Evolutionary conservation across 257 asterid genomes (phyloP).

Genomic region (Solanum pinnatisectum): DNA sequence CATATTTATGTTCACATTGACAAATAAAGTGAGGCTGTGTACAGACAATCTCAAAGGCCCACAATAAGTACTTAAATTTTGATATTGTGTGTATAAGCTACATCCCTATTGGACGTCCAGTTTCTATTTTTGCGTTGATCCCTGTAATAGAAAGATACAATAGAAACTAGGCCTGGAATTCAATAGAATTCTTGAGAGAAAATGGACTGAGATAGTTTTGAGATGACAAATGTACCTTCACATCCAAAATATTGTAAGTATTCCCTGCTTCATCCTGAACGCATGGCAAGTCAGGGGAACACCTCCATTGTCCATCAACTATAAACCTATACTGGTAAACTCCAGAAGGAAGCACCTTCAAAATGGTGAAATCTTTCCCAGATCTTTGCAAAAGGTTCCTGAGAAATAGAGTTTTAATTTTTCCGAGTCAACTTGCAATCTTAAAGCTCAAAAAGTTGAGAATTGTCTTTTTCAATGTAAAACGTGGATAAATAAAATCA

Average conservation of each 20-base stretch:
- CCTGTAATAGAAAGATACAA: not conserved
- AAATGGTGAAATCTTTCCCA: slow-evolving; percentile 94
- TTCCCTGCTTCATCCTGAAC: slow-evolving; percentile 80
- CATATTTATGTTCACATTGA: not conserved
- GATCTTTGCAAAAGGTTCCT: slow-evolving; percentile 87
- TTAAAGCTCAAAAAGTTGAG: not conserved
- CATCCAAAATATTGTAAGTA: slow-evolving; percentile 72
- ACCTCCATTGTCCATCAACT: slow-evolving; percentile 90
- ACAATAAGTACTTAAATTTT: not conserved
- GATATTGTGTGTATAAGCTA: not conserved
- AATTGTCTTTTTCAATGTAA: not conserved
- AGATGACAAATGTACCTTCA: slow-evolving; percentile 46
- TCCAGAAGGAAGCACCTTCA: slow-evolving; percentile 95
- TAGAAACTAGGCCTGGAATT: not conserved
- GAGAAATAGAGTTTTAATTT: slow-evolving; percentile 5
- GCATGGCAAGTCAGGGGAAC: slow-evolving; percentile 75
- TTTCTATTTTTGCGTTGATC: not conserved
- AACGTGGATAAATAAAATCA: not conserved
- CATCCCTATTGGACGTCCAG: not conserved
- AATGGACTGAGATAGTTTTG: not conserved
- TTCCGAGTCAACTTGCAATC: slow-evolving; percentile 10
- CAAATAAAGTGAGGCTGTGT: not conserved
- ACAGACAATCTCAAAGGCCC: not conserved
- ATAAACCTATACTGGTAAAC: slow-evolving; percentile 83
- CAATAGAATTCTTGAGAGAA: not conserved